phyloP scores from a whole-genome alignment of 169 alveolate genomes.

The Plasmodium knowlesi region DNA sequence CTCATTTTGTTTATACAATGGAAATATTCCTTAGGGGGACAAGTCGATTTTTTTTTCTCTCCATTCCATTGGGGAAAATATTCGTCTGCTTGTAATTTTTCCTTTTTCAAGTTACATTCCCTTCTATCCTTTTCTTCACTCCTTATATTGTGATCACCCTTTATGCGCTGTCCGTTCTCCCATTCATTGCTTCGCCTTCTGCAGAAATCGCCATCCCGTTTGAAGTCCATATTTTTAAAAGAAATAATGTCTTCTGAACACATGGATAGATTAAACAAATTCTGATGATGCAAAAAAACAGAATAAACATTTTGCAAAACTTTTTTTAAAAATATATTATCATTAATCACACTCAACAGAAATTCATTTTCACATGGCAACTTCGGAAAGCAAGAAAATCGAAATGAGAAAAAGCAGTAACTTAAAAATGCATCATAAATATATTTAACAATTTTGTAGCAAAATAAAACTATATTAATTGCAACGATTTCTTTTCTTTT shows the following conservation, averaged over 20 bases:
- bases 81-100: background rate
- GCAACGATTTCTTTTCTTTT: slow-evolving; percentile 14
- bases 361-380: slow-evolving; percentile 22
- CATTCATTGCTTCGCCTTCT: background rate
- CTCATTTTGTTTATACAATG: slow-evolving; percentile 43
- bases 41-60: background rate
- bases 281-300: slow-evolving; percentile 18
- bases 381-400: slow-evolving; percentile 31
- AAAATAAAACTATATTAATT: slow-evolving; percentile 27
- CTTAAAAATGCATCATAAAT: slow-evolving; percentile 68
- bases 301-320: slow-evolving; percentile 43
- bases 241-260: slow-evolving; percentile 1
- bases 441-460: slow-evolving; percentile 52
- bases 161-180: background rate
- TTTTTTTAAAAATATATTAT: slow-evolving; percentile 58
- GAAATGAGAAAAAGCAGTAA: slow-evolving; percentile 51
- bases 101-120: background rate
- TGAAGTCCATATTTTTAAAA: background rate
- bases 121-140: background rate
- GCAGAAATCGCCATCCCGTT: background rate
- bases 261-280: slow-evolving; percentile 29
- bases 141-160: background rate
- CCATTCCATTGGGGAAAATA: background rate
- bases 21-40: background rate
- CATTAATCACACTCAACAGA: slow-evolving; percentile 35